Evolutionary conservation across 1,284 basidiomycete species (phyloP).

Genomic region (Sanghuangporus baumii): DNA sequence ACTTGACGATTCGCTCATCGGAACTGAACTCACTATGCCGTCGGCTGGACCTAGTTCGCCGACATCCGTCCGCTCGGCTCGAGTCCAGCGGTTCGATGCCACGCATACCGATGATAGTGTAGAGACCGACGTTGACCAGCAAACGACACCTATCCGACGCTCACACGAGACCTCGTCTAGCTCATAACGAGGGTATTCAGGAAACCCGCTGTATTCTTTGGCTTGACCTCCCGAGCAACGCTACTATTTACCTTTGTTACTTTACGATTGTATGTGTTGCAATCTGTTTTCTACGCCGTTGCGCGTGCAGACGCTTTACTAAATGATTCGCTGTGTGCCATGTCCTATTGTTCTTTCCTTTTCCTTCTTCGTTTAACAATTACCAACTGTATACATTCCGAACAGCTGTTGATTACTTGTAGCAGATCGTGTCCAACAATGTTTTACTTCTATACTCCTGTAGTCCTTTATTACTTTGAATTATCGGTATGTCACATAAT

Average conservation of each 20-base stretch:
- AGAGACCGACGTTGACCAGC: neutral
- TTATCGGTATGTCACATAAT: too few relatives aligned
- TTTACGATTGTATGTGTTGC: too few relatives aligned
- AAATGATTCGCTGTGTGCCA: too few relatives aligned
- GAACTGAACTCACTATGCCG: conserved; percentile 1
- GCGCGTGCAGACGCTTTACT: too few relatives aligned
- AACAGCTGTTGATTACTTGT: neutral
- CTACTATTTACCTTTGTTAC: too few relatives aligned
- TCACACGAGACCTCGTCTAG: neutral
- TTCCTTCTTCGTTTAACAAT: too few relatives aligned
- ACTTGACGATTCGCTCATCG: neutral
- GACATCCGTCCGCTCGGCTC: neutral
- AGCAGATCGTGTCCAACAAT: neutral
- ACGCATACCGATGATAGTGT: neutral
- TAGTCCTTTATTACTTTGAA: too few relatives aligned
- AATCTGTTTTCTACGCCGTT: too few relatives aligned
- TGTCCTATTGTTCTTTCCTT: too few relatives aligned
- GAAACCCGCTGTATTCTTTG: neutral
- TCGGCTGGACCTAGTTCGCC: conserved; percentile 7
- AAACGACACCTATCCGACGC: neutral
- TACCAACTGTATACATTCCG: too few relatives aligned
- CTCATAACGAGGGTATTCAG: neutral
- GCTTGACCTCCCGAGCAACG: neutral
- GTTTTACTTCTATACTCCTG: too few relatives aligned
- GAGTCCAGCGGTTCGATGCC: neutral